phyloP scores from a whole-genome alignment of 495 filamentous ascomycete genomes.

The Talaromyces ruber region DNA sequence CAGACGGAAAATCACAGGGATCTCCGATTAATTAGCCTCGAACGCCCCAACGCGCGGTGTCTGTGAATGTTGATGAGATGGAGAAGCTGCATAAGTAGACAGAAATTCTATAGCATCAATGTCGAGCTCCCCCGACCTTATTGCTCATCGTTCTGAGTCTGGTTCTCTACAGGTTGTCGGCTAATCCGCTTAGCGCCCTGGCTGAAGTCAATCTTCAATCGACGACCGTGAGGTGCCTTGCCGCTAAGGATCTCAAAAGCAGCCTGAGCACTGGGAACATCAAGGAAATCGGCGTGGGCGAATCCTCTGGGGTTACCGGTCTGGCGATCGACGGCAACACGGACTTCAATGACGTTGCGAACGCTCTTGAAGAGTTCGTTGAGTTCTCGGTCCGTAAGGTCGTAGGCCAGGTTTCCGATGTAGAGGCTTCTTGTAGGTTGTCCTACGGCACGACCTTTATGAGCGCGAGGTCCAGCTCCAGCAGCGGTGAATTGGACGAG shows the following conservation, averaged over 20 bases:
- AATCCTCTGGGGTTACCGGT: slow-evolving; percentile 87
- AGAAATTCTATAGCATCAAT: not conserved
- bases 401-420: slow-evolving; percentile 84
- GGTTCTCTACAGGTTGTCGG: not conserved
- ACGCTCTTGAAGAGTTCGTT: slow-evolving; percentile 71
- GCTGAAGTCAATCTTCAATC: slow-evolving; percentile 58
- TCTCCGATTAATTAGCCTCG: not conserved
- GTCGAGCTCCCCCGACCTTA: not conserved
- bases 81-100: not conserved
- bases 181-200: not conserved
- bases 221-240: slow-evolving; percentile 55
- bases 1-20: not conserved
- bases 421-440: slow-evolving; percentile 63
- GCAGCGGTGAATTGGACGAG: slow-evolving; percentile 46
- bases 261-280: slow-evolving; percentile 49
- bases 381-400: slow-evolving; percentile 81
- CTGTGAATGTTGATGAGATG: not conserved
- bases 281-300: slow-evolving; percentile 77
- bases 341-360: slow-evolving; percentile 66
- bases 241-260: slow-evolving; percentile 49
- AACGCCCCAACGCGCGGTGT: not conserved
- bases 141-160: not conserved
- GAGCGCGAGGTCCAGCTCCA: slow-evolving; percentile 23
- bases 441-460: slow-evolving; percentile 2
- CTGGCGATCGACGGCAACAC: slow-evolving; percentile 81